Percentiles rank a stretch among this genome's conserved stretches.
phyloP scores from a whole-genome alignment of 2,329 filamentous ascomycete genomes.

The Ophiostoma himal-ulmi region DNA sequence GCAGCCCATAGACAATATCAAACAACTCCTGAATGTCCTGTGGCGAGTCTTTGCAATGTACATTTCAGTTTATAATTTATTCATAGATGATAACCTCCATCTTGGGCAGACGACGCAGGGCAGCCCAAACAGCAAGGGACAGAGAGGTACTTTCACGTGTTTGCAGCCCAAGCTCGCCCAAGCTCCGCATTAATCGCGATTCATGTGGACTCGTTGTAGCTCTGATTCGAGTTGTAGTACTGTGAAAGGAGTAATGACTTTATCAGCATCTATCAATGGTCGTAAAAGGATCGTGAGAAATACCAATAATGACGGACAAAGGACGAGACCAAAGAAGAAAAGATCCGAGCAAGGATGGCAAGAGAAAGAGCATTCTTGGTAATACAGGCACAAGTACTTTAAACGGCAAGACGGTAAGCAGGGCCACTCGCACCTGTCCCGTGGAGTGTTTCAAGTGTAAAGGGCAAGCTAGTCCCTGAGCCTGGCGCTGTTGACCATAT shows the following conservation, averaged over 20 bases:
- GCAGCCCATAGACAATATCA: neutral
- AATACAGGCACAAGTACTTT: too few relatives aligned
- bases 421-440: neutral
- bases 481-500: too few relatives aligned
- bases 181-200: neutral
- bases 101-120: neutral
- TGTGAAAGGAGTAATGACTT: too few relatives aligned
- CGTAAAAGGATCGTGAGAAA: too few relatives aligned
- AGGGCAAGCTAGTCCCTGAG: neutral
- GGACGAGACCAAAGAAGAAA: neutral
- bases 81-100: too few relatives aligned
- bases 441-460: neutral
- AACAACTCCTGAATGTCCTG: neutral
- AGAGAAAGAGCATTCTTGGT: neutral
- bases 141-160: neutral
- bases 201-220: neutral
- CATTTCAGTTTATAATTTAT: too few relatives aligned
- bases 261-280: too few relatives aligned
- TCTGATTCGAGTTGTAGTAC: too few relatives aligned
- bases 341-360: neutral
- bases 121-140: neutral
- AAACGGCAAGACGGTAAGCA: neutral
- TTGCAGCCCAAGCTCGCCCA: slow-evolving; percentile 5
- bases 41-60: neutral
- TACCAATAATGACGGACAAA: too few relatives aligned